phyloP scores from a whole-genome alignment of 208 protist genomes.

The Leishmania mexicana region DNA sequence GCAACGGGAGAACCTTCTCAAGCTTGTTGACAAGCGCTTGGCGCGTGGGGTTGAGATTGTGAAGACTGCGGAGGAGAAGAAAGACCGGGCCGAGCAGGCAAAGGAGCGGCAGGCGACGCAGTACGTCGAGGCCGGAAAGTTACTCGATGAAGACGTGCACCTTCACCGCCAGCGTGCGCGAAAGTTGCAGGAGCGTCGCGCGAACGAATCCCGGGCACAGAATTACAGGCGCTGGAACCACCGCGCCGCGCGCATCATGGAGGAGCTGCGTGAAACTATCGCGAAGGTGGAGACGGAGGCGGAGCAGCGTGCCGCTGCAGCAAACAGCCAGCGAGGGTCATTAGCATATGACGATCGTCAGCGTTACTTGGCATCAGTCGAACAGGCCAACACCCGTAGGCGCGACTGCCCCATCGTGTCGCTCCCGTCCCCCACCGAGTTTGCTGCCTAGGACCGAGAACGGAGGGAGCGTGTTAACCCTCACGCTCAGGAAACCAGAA shows the following conservation, averaged over 20 bases:
- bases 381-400: neutral
- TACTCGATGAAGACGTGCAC: slow-evolving; percentile 46
- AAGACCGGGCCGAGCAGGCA: slow-evolving; percentile 36
- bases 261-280: slow-evolving; percentile 50
- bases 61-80: slow-evolving; percentile 57
- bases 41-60: slow-evolving; percentile 61
- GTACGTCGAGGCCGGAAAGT: slow-evolving; percentile 38
- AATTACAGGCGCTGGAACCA: slow-evolving; percentile 84
- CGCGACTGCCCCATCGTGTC: neutral
- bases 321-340: neutral
- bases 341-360: slow-evolving; percentile 2
- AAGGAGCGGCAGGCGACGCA: slow-evolving; percentile 41
- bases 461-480: neutral
- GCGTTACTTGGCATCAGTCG: neutral
- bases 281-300: slow-evolving; percentile 24
- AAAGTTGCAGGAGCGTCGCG: slow-evolving; percentile 35
- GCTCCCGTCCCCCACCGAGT: slow-evolving; percentile 30
- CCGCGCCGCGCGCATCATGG: slow-evolving; percentile 71
- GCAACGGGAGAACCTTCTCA: slow-evolving; percentile 50
- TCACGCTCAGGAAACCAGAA: neutral
- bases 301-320: neutral
- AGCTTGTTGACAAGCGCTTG: slow-evolving; percentile 56
- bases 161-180: slow-evolving; percentile 57
- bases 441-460: slow-evolving; percentile 18
- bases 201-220: slow-evolving; percentile 48